Conservation (phyloP, 2,329 filamentous ascomycete genomes). For the Aciculosporium take region DNA sequence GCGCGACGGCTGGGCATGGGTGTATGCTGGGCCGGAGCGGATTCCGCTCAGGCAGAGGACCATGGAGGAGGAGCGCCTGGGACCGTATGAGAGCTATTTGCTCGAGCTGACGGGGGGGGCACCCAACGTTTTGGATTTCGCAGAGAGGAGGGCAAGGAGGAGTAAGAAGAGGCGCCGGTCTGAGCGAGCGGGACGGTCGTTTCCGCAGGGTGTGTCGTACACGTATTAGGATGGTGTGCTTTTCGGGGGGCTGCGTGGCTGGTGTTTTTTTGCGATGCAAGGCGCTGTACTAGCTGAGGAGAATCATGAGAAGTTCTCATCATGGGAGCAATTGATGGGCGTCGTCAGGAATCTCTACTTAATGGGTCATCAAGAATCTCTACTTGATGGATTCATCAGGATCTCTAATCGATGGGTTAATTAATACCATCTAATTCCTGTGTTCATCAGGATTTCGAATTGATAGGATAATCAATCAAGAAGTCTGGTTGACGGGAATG, state of each 20-base stretch:
- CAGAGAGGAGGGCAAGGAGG: constrained; percentile 15
- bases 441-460: too few relatives aligned
- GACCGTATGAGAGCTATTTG: constrained; percentile 36
- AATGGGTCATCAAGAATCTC: too few relatives aligned
- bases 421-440: too few relatives aligned
- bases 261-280: not conserved
- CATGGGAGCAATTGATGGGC: too few relatives aligned
- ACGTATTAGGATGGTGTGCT: not conserved
- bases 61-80: constrained; percentile 39
- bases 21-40: constrained; percentile 31
- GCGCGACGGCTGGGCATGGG: constrained; percentile 36
- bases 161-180: constrained; percentile 7
- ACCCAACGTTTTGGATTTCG: constrained; percentile 29
- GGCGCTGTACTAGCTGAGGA: too few relatives aligned
- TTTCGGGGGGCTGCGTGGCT: too few relatives aligned
- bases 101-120: constrained; percentile 29
- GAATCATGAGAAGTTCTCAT: too few relatives aligned
- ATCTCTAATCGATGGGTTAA: too few relatives aligned
- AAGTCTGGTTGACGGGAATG: too few relatives aligned
- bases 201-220: not conserved
- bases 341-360: too few relatives aligned
- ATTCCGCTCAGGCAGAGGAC: constrained; percentile 25
- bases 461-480: too few relatives aligned
- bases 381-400: too few relatives aligned
- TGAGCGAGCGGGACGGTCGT: not conserved